A percentile compares a stretch with the other conserved stretches of the same genome.
Conservation (phyloP, 2,329 filamentous ascomycete species). For the Furcasterigmium furcatum region DNA sequence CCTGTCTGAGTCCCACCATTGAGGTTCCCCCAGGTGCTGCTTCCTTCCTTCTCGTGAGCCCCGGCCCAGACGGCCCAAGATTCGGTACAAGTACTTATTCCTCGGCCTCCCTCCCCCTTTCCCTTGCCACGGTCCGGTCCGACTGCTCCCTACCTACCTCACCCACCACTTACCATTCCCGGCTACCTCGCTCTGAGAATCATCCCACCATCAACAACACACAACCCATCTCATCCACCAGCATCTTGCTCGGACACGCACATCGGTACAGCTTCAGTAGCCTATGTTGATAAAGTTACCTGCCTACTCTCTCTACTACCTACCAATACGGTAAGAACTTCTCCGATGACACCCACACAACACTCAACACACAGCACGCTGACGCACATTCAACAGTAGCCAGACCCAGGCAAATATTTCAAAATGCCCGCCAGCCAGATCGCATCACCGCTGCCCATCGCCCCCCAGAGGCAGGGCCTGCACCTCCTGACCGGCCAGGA, state of each 20-base stretch:
- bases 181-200: background rate
- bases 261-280: too few species aligned
- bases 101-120: background rate
- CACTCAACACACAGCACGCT: too few species aligned
- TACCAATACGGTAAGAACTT: background rate
- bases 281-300: background rate
- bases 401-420: conserved; percentile 2
- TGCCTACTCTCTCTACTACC: background rate
- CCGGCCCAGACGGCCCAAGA: background rate
- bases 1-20: background rate
- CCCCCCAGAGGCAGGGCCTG: conserved; percentile 41
- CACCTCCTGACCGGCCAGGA: conserved; percentile 45
- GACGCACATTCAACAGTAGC: too few species aligned
- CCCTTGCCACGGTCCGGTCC: background rate
- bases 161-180: background rate
- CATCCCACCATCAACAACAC: conserved; percentile 6
- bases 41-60: background rate
- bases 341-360: background rate
- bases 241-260: too few species aligned
- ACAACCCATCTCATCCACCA: background rate
- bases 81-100: background rate
- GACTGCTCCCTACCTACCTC: background rate
- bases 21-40: too few species aligned
- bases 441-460: conserved; percentile 43
- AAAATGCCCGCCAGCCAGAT: conserved; percentile 40